phyloP scores from a whole-genome alignment of 2,329 filamentous ascomycete genomes.

The Ilyonectria sp. region DNA sequence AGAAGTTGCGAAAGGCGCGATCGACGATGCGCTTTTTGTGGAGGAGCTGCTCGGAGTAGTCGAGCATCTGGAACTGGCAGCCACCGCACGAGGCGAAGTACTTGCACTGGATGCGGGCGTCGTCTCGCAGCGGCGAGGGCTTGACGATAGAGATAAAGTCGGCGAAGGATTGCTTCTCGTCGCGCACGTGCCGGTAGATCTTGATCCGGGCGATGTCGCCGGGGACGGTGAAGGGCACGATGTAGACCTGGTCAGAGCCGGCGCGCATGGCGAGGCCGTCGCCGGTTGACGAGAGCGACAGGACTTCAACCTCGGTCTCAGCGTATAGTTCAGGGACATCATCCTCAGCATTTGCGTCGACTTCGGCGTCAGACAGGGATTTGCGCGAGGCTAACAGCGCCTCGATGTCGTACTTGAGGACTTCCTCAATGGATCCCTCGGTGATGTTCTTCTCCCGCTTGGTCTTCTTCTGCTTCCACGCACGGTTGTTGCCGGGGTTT shows the following conservation, averaged over 20 bases:
- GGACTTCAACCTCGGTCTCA: constrained; percentile 87
- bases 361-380: constrained; percentile 39
- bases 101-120: constrained; percentile 81
- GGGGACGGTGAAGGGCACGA: constrained; percentile 89
- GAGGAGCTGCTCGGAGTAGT: constrained; percentile 86
- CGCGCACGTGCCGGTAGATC: constrained; percentile 78
- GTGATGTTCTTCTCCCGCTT: constrained; percentile 73
- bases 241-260: constrained; percentile 78
- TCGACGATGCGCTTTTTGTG: constrained; percentile 91
- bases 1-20: constrained; percentile 94
- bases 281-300: constrained; percentile 89
- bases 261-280: constrained; percentile 87
- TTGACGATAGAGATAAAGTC: constrained; percentile 86
- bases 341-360: constrained; percentile 50
- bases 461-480: constrained; percentile 64
- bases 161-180: constrained; percentile 79
- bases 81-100: constrained; percentile 93
- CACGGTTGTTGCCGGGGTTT: constrained; percentile 39
- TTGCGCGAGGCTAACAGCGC: constrained; percentile 64
- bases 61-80: constrained; percentile 98
- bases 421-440: constrained; percentile 76
- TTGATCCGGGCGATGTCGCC: constrained; percentile 87
- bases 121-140: constrained; percentile 83
- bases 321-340: constrained; percentile 76
- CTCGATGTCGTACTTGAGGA: constrained; percentile 75